Evolutionary conservation across 345 rosid genomes (phyloP).

Genomic region (Boechera divaricarpa): DNA sequence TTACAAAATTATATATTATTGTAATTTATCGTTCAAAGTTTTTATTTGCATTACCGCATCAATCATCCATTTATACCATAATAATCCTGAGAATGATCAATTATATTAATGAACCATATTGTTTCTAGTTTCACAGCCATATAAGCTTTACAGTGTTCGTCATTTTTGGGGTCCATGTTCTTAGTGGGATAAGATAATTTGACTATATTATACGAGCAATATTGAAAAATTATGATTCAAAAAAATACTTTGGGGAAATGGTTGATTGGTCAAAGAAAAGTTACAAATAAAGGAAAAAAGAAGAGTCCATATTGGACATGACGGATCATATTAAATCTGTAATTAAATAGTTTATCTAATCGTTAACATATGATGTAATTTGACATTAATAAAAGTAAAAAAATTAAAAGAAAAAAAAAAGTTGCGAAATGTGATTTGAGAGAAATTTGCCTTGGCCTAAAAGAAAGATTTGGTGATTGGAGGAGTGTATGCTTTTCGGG

Average conservation of each 20-base stretch:
- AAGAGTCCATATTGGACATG: slow-evolving; percentile 9
- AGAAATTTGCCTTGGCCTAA: slow-evolving; percentile 42
- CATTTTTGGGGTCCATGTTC: slow-evolving; percentile 26
- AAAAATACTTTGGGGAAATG: neutral
- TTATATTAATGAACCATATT: neutral
- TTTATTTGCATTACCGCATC: slow-evolving; percentile 1
- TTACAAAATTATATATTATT: neutral
- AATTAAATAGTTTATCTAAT: slow-evolving; percentile 26
- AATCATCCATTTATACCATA: neutral
- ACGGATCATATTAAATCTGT: slow-evolving; percentile 19
- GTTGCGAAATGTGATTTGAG: slow-evolving; percentile 27
- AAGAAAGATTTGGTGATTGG: slow-evolving; percentile 40
- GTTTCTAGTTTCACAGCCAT: neutral
- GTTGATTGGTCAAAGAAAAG: slow-evolving; percentile 39
- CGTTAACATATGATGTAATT: slow-evolving; percentile 25
- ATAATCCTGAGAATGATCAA: neutral
- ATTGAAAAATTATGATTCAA: neutral
- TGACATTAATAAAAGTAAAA: neutral
- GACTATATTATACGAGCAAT: slow-evolving; percentile 26
- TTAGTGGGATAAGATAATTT: slow-evolving; percentile 40
- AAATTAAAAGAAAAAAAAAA: neutral
- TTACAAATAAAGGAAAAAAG: slow-evolving; percentile 17
- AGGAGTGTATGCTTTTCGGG: slow-evolving; percentile 18
- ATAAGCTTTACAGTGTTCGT: slow-evolving; percentile 1
- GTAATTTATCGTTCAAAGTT: neutral